phyloP scores from a whole-genome alignment of 768 basidiomycete genomes.

The Suillus placidus region DNA sequence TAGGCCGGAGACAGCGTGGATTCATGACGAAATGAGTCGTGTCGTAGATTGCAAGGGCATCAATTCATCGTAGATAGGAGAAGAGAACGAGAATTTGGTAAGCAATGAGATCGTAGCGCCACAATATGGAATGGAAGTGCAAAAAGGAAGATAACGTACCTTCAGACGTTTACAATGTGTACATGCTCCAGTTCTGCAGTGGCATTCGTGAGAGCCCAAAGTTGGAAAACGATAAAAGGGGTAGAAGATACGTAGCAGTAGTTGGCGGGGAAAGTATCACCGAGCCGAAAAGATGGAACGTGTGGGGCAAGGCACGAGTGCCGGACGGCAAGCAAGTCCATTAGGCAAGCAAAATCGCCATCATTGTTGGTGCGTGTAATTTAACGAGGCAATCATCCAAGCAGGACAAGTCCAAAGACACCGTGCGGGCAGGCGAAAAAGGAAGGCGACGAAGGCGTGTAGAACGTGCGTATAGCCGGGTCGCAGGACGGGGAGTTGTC shows the following conservation, averaged over 20 bases:
- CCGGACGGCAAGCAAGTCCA: conserved; percentile 4
- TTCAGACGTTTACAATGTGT: conserved; percentile 87
- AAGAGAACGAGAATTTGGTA: conserved; percentile 19
- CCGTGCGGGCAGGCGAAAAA: conserved; percentile 15
- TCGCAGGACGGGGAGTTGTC: neutral
- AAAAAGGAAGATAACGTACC: conserved; percentile 46
- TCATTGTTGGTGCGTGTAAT: conserved; percentile 6
- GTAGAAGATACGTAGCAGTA: conserved; percentile 9
- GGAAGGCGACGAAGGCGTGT: conserved; percentile 16
- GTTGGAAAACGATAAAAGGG: conserved; percentile 11
- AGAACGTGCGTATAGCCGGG: neutral
- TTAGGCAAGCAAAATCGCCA: conserved; percentile 9
- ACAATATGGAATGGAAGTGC: conserved; percentile 8
- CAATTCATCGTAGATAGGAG: conserved; percentile 18
- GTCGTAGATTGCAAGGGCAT: conserved; percentile 15
- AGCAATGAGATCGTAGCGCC: conserved; percentile 18
- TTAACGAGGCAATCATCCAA: conserved; percentile 11
- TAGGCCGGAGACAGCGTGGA: conserved; percentile 19
- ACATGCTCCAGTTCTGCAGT: conserved; percentile 74
- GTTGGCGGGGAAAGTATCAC: conserved; percentile 17
- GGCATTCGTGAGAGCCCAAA: conserved; percentile 12
- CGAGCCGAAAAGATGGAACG: conserved; percentile 17
- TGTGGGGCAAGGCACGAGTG: conserved; percentile 3
- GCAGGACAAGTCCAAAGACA: conserved; percentile 2
- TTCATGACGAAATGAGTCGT: conserved; percentile 20